phyloP scores from a whole-genome alignment of 2,329 filamentous ascomycete species.

The Trichophaea hybrida region DNA sequence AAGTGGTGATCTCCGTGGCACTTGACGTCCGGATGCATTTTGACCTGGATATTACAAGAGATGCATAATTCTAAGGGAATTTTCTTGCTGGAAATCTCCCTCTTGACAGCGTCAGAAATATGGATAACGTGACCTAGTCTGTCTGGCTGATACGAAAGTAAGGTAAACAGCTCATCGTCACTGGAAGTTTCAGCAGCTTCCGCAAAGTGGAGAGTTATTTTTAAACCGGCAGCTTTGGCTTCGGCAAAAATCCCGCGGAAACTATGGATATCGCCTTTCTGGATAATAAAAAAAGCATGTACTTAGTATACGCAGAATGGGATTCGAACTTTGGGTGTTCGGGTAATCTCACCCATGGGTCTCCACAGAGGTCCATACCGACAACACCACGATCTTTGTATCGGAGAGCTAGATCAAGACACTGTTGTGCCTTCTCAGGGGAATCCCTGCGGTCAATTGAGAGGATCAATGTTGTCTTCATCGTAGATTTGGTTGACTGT shows the following conservation, averaged over 20 bases:
- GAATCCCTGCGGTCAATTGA: conserved; percentile 57
- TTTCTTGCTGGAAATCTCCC: conserved; percentile 39
- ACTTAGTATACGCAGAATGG: not conserved
- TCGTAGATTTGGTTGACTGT: conserved; percentile 27
- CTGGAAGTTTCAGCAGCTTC: conserved; percentile 47
- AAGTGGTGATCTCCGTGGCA: conserved; percentile 56
- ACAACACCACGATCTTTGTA: conserved; percentile 46
- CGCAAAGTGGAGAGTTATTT: conserved; percentile 63
- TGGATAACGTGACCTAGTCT: conserved; percentile 68
- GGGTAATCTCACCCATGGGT: conserved; percentile 39
- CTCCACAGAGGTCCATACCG: conserved; percentile 64
- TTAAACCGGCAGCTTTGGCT: conserved; percentile 43
- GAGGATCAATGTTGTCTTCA: conserved; percentile 55
- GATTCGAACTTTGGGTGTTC: not conserved
- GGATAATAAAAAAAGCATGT: not conserved
- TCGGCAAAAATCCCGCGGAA: conserved; percentile 46
- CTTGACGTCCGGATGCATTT: conserved; percentile 50
- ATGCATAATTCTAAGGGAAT: conserved; percentile 63
- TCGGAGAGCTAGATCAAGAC: conserved; percentile 47
- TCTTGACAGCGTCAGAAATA: conserved; percentile 46
- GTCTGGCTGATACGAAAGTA: conserved; percentile 52
- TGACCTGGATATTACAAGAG: conserved; percentile 65
- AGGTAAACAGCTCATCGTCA: conserved; percentile 44
- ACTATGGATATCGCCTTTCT: conserved; percentile 43
- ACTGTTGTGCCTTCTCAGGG: conserved; percentile 44